Evolutionary conservation across 1,284 basidiomycete genomes (phyloP).

Genomic region (Moesziomyces sp.): DNA sequence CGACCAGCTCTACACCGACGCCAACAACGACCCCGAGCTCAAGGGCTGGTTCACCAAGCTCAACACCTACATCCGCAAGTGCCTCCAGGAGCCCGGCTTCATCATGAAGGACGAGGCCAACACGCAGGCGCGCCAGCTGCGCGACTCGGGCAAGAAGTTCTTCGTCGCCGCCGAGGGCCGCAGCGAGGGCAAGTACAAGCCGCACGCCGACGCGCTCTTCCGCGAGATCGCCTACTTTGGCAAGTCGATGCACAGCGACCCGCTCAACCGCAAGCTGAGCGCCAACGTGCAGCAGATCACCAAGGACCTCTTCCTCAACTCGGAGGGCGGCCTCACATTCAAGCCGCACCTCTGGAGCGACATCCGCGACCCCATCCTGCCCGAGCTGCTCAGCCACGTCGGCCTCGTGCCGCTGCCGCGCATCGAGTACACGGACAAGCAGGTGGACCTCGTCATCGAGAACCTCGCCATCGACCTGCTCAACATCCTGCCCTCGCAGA

Average conservation of each 20-base stretch:
- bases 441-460: slow-evolving; percentile 81
- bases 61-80: slow-evolving; percentile 71
- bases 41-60: slow-evolving; percentile 79
- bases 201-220: slow-evolving; percentile 84
- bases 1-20: slow-evolving; percentile 80
- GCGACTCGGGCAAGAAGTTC: slow-evolving; percentile 60
- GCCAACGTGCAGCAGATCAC: slow-evolving; percentile 84
- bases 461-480: slow-evolving; percentile 88
- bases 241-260: slow-evolving; percentile 83
- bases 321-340: slow-evolving; percentile 74
- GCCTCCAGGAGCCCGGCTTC: slow-evolving; percentile 86
- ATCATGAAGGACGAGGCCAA: slow-evolving; percentile 80
- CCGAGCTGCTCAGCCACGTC: slow-evolving; percentile 75
- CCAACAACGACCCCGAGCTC: slow-evolving; percentile 80
- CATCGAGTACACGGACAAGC: slow-evolving; percentile 63
- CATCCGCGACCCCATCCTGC: slow-evolving; percentile 83
- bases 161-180: slow-evolving; percentile 68
- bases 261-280: slow-evolving; percentile 81
- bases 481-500: slow-evolving; percentile 74
- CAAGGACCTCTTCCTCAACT: slow-evolving; percentile 79
- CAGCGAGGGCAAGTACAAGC: slow-evolving; percentile 78
- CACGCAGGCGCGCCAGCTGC: slow-evolving; percentile 70
- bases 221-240: slow-evolving; percentile 80
- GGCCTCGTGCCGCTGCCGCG: slow-evolving; percentile 83
- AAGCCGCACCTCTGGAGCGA: slow-evolving; percentile 87